Conservation (phyloP, 108 stramenopile species). For the Cyclostephanos invisitatus region DNA sequence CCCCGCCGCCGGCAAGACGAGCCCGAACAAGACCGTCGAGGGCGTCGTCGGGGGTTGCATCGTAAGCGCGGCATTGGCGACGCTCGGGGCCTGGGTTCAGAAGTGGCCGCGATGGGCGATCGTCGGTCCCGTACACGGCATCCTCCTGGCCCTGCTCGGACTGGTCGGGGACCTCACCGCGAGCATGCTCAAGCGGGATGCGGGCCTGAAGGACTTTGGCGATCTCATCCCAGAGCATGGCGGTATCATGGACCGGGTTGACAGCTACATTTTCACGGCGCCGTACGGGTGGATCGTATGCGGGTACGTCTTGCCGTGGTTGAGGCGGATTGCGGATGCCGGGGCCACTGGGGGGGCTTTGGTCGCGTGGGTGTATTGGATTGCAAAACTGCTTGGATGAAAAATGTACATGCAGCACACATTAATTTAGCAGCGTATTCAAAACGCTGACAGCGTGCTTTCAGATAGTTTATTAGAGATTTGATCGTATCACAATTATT, state of each 20-base stretch:
- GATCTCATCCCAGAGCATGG: conserved; percentile 97
- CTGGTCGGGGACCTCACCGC: conserved; percentile 96
- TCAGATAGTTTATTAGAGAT: too few relatives aligned
- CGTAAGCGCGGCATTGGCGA: conserved; percentile 61
- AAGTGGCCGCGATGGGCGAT: conserved; percentile 88
- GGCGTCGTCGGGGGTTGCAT: conserved; percentile 91
- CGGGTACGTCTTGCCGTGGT: conserved; percentile 66
- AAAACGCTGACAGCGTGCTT: too few relatives aligned
- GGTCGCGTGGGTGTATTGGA: conserved; percentile 9
- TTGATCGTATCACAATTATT: too few relatives aligned
- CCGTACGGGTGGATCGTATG: conserved; percentile 85
- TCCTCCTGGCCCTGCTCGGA: conserved; percentile 75
- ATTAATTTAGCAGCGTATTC: too few relatives aligned
- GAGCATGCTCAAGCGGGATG: conserved; percentile 96
- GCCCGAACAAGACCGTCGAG: conserved; percentile 97
- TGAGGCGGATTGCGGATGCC: conserved; percentile 47
- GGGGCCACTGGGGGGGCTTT: conserved; percentile 21
- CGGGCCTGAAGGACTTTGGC: conserved; percentile 96
- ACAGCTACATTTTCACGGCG: conserved; percentile 95
- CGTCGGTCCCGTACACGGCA: conserved; percentile 87
- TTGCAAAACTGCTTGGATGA: neutral
- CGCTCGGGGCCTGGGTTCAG: conserved; percentile 89
- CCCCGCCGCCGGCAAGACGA: conserved; percentile 89
- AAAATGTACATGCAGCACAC: neutral
- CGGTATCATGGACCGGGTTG: conserved; percentile 94